phyloP scores from a whole-genome alignment of 1,284 basidiomycete genomes.

The Cutaneotrichosporon cutaneum region DNA sequence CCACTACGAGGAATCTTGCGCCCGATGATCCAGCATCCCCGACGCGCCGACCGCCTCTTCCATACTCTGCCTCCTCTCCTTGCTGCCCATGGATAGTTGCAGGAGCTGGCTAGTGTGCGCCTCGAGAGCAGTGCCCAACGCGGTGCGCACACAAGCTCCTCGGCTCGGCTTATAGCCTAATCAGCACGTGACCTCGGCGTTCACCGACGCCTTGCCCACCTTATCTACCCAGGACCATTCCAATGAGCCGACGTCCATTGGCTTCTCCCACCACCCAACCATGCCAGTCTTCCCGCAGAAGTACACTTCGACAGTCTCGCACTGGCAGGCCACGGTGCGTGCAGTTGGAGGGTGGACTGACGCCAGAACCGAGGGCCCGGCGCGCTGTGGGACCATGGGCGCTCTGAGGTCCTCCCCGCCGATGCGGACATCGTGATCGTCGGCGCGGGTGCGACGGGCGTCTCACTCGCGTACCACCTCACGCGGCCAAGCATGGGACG shows the following conservation, averaged over 20 bases:
- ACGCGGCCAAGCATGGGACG: constrained; percentile 30
- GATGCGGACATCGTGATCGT: constrained; percentile 33
- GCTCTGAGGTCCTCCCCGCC: constrained; percentile 21
- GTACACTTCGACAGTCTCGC: constrained; percentile 13
- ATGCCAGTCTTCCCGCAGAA: constrained; percentile 18
- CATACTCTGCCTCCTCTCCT: too few relatives aligned
- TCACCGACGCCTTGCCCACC: neutral
- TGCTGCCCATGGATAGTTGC: too few relatives aligned
- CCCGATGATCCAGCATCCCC: too few relatives aligned
- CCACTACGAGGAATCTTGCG: too few relatives aligned
- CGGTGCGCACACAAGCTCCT: too few relatives aligned
- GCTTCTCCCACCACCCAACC: neutral
- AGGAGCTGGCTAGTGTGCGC: too few relatives aligned
- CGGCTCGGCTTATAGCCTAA: too few relatives aligned
- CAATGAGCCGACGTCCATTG: too few relatives aligned
- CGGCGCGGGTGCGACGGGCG: constrained; percentile 30
- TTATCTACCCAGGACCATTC: neutral
- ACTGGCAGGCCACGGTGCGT: constrained; percentile 18
- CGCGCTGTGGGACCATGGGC: constrained; percentile 32
- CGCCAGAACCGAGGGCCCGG: constrained; percentile 28
- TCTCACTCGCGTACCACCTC: constrained; percentile 24
- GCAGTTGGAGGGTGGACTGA: neutral
- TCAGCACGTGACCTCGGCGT: neutral
- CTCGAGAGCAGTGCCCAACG: too few relatives aligned
- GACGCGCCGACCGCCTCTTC: too few relatives aligned